Evolutionary conservation across 2,329 filamentous ascomycete species (phyloP), one percentile per base, ranked within the genome.

Genomic region (Fusarium burgessii): DNA sequence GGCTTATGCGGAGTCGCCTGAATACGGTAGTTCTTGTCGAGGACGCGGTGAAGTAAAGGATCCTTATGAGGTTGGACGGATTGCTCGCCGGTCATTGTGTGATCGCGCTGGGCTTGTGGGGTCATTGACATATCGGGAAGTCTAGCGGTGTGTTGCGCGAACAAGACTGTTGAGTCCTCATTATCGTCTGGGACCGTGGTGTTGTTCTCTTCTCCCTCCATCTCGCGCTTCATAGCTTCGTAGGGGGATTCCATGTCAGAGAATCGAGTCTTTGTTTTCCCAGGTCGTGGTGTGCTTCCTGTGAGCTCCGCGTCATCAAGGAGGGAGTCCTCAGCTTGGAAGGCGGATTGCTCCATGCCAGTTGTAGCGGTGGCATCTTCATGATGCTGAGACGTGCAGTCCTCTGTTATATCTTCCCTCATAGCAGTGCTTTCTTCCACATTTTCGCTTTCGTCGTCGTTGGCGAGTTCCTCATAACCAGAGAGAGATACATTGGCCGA

Each of bases 401-500:
- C 79, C 72, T 83, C 64, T n/a, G 84, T 82, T 29, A 86, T 84
- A 20, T 89, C 85, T 66, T 91, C 88, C 43, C 87, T 86, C 61
- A 88, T 83, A 1, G 87, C 87, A 2, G 84, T 85, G 79, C 83
- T 88, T 76, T 87, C 86, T 20, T 87, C 84, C 27, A 80, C 82
- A 3, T 77, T 83, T 50, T 80, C 84, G 61, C 77, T 87, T 76
- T 88, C 89, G n/a, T 92, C 90, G 56, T 88, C 90, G 58, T 92
- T 90, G 17, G 89, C 89, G 25, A 90, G 86, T 78, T 97, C 95
- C 78, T 97, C 95, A 80, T 99, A 98, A 32, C 95, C 94, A 0
- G 94, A 97, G 14, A 99, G 88, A 14, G 95, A 97, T 29, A 99
- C 95, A 77, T 99, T 98, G 79, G 96, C 96, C 50, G 95, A 97